Evolutionary conservation across 164 flowering plant genomes (phyloP).

Genomic region (Saururus chinensis): DNA sequence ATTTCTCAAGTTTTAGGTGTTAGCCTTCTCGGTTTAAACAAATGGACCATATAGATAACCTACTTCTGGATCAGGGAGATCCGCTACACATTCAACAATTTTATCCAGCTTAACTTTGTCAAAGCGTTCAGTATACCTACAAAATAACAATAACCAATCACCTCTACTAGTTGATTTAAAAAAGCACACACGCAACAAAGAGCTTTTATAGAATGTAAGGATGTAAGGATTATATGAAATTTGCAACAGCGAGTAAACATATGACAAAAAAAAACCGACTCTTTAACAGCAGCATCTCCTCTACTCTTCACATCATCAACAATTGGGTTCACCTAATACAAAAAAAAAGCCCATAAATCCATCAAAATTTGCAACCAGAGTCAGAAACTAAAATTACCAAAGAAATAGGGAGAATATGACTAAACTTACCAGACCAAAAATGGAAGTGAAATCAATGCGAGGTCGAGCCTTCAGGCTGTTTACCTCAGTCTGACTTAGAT

Average conservation of each 20-base stretch:
- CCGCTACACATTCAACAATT: constrained; percentile 54
- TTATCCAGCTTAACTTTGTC: constrained; percentile 69
- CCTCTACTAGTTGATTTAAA: not conserved
- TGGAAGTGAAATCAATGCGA: constrained; percentile 83
- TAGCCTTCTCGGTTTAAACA: not conserved
- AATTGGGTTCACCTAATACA: constrained; percentile 71
- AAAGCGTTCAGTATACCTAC: constrained; percentile 70
- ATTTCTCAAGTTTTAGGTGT: not conserved
- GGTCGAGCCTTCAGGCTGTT: constrained; percentile 76
- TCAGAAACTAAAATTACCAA: not conserved
- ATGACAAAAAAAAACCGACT: constrained; percentile 39
- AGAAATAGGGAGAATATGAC: not conserved
- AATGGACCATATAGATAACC: not conserved
- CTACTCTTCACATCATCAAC: constrained; percentile 75
- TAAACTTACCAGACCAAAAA: constrained; percentile 53
- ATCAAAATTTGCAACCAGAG: not conserved
- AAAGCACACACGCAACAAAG: not conserved
- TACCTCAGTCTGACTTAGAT: constrained; percentile 49
- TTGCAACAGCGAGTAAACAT: not conserved
- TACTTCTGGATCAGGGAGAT: constrained; percentile 85
- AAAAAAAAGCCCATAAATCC: not conserved
- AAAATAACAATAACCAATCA: not conserved
- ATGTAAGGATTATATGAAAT: not conserved
- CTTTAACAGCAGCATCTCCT: constrained; percentile 89
- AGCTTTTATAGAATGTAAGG: not conserved